Conservation (phyloP, 495 filamentous ascomycete genomes). For the Trichodelitschia bisporula region DNA sequence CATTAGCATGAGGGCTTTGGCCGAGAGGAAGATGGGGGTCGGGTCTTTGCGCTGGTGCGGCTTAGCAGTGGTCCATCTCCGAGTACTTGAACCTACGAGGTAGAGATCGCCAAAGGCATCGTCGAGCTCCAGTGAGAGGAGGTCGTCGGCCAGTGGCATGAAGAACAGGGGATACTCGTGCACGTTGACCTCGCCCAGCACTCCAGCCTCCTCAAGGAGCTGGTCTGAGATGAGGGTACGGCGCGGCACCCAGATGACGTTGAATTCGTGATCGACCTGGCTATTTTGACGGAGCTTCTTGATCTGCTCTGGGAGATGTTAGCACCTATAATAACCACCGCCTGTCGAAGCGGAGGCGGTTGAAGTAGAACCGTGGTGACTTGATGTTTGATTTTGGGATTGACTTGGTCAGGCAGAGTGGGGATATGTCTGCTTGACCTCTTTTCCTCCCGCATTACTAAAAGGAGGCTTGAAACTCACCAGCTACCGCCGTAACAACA, state of each 20-base stretch:
- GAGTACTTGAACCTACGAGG: conserved; percentile 27
- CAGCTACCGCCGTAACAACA: conserved; percentile 62
- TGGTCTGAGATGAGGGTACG: conserved; percentile 79
- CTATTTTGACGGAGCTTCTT: conserved; percentile 64
- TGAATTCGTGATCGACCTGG: conserved; percentile 80
- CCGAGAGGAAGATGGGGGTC: conserved; percentile 63
- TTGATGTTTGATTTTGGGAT: conserved; percentile 31
- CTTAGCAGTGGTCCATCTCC: no score
- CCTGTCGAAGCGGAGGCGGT: conserved; percentile 22
- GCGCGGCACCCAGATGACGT: conserved; percentile 77
- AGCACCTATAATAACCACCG: conserved; percentile 34
- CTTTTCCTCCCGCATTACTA: conserved; percentile 18
- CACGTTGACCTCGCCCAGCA: conserved; percentile 78
- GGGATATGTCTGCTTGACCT: conserved; percentile 31
- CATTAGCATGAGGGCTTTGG: conserved; percentile 83
- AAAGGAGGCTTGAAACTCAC: conserved; percentile 23
- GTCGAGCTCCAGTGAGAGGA: conserved; percentile 76
- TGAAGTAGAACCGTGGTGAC: conserved; percentile 8
- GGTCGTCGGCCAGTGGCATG: conserved; percentile 70
- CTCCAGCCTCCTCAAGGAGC: conserved; percentile 77
- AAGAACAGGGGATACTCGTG: conserved; percentile 71
- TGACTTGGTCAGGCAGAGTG: conserved; percentile 40
- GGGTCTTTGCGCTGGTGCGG: conserved; percentile 55
- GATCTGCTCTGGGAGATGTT: conserved; percentile 52
- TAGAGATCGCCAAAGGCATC: conserved; percentile 72